phyloP scores from a whole-genome alignment of 345 rosid genomes.

The Hibiscus trionum region DNA sequence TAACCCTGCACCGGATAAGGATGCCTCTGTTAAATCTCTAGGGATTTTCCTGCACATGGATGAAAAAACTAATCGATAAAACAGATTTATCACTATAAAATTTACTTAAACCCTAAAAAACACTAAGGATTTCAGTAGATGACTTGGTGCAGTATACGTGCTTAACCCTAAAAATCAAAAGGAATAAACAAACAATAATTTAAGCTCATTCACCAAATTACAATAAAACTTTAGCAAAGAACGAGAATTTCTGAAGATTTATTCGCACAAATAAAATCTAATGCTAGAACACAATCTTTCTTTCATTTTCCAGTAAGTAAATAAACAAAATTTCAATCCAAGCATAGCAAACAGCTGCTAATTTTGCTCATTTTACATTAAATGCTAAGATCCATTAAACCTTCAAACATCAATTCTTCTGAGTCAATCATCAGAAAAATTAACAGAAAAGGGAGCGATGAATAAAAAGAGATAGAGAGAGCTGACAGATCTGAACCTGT shows the following conservation, averaged over 20 bases:
- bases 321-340: neutral
- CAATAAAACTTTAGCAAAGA: neutral
- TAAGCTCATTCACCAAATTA: neutral
- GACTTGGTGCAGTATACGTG: neutral
- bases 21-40: conserved; percentile 96
- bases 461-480: neutral
- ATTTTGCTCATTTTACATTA: neutral
- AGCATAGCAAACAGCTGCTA: neutral
- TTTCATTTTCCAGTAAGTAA: neutral
- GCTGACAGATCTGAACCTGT: conserved; percentile 5
- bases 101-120: neutral
- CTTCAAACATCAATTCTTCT: neutral
- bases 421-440: neutral
- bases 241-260: neutral
- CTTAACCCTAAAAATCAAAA: neutral
- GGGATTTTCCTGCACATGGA: conserved; percentile 79
- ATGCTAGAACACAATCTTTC: neutral
- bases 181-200: neutral
- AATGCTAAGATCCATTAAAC: conserved; percentile 3
- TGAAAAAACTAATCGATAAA: neutral
- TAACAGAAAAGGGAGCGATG: neutral
- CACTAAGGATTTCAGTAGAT: neutral
- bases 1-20: conserved; percentile 91
- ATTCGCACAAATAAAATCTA: neutral
- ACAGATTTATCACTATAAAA: neutral